phyloP scores from a whole-genome alignment of 495 filamentous ascomycete genomes.

The Neohortaea acidophila region DNA sequence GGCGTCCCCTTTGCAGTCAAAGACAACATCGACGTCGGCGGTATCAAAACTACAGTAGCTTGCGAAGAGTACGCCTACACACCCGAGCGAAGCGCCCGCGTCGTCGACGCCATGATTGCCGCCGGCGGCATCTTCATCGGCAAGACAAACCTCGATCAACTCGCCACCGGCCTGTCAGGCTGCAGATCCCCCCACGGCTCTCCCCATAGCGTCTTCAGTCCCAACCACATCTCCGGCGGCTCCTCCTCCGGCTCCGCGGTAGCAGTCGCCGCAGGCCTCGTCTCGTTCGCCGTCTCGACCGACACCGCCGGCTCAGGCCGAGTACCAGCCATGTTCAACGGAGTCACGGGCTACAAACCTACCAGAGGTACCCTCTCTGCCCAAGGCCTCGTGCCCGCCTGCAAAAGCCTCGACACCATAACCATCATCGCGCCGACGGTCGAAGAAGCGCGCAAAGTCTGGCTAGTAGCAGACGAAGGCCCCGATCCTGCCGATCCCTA shows the following conservation, averaged over 20 bases:
- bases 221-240: conserved; percentile 46
- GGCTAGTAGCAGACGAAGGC: conserved; percentile 35
- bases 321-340: conserved; percentile 48
- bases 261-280: conserved; percentile 39
- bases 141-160: conserved; percentile 54
- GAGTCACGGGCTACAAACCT: conserved; percentile 52
- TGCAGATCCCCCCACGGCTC: conserved; percentile 48
- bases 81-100: conserved; percentile 27
- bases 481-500: conserved; percentile 42
- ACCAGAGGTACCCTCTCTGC: conserved; percentile 48
- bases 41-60: conserved; percentile 43
- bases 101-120: conserved; percentile 27
- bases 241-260: conserved; percentile 47
- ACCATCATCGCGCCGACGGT: conserved; percentile 40
- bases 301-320: conserved; percentile 54
- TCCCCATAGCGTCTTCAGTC: conserved; percentile 36
- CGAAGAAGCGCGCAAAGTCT: conserved; percentile 38
- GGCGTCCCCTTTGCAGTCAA: conserved; percentile 52
- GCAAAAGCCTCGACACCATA: conserved; percentile 46
- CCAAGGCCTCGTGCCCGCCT: conserved; percentile 44
- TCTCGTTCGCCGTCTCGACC: conserved; percentile 48
- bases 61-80: conserved; percentile 40
- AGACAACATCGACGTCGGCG: conserved; percentile 46
- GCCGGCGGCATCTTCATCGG: conserved; percentile 47
- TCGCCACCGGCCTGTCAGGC: conserved; percentile 45